Percentiles rank a stretch among this genome's conserved stretches.
Evolutionary conservation across 441 rosid genomes (phyloP).

Genomic region (Populus hybrid): DNA sequence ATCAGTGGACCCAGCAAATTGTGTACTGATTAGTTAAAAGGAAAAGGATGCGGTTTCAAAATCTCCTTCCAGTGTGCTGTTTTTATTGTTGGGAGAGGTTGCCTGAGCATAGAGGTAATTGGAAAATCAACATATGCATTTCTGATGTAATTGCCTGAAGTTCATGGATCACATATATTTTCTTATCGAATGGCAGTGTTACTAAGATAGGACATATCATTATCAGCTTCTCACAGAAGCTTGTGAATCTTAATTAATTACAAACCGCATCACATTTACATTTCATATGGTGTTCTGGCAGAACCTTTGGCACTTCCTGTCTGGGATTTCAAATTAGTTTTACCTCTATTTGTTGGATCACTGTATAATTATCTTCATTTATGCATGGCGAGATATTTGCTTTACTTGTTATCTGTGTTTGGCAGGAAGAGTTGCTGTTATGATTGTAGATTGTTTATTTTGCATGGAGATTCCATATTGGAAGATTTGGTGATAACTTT

Average conservation of each 20-base stretch:
- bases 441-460: conserved; percentile 47
- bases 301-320: neutral
- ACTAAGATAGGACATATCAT: neutral
- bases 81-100: neutral
- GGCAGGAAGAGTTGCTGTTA: conserved; percentile 60
- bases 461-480: conserved; percentile 67
- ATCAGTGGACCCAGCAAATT: neutral
- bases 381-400: conserved; percentile 1
- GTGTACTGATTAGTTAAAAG: neutral
- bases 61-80: neutral
- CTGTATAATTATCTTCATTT: conserved; percentile 3
- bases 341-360: neutral
- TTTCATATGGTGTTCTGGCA: neutral
- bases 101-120: neutral
- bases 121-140: neutral
- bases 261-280: neutral
- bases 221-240: neutral
- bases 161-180: neutral
- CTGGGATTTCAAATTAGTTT: neutral
- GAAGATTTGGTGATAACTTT: conserved; percentile 82
- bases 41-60: neutral
- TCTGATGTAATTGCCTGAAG: neutral
- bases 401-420: conserved; percentile 19
- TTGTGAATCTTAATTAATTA: neutral
- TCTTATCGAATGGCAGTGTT: neutral